These are phyloP conservation scores for Ceratobasidium sp. DNA, from an alignment of 1,284 basidiomycete species.

Conservation along the genomic window DNA sequence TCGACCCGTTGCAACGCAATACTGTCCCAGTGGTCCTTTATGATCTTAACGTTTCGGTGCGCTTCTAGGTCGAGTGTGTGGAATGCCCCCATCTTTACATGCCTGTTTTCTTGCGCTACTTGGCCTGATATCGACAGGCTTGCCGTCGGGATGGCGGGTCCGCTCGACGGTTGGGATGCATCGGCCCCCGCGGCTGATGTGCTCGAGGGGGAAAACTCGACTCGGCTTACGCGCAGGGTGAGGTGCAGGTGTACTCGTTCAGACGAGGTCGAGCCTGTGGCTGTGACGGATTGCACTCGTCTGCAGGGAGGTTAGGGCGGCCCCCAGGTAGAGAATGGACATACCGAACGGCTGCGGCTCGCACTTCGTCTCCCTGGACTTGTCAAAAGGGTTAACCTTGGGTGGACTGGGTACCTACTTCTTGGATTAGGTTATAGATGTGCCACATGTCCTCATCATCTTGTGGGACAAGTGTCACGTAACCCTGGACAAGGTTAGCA, in stretches of 20 bases:
- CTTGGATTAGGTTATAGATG: slow-evolving; percentile 94
- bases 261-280: slow-evolving; percentile 93
- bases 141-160: slow-evolving; percentile 54
- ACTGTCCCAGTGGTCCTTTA: slow-evolving; percentile 92
- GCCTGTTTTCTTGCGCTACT: slow-evolving; percentile 87
- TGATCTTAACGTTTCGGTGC: slow-evolving; percentile 90
- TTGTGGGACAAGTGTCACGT: slow-evolving; percentile 89
- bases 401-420: slow-evolving; percentile 52
- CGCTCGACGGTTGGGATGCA: slow-evolving; percentile 44
- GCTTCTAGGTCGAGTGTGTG: slow-evolving; percentile 95
- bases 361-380: slow-evolving; percentile 78
- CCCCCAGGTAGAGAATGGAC: slow-evolving; percentile 35
- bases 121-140: slow-evolving; percentile 87
- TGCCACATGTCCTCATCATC: slow-evolving; percentile 99
- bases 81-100: slow-evolving; percentile 93
- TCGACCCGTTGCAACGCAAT: slow-evolving; percentile 81
- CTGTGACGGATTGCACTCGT: slow-evolving; percentile 71
- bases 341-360: slow-evolving; percentile 87
- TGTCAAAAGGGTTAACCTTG: neutral
- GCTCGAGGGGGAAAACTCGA: slow-evolving; percentile 72
- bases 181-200: slow-evolving; percentile 54
- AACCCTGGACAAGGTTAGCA: slow-evolving; percentile 61
- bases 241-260: slow-evolving; percentile 86
- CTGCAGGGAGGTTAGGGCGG: slow-evolving; percentile 51
- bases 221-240: slow-evolving; percentile 77